Evolutionary conservation across 805 yeast genomes (phyloP), one percentile per base, ranked within the genome.

Genomic region (Peterozyma xylosa): DNA sequence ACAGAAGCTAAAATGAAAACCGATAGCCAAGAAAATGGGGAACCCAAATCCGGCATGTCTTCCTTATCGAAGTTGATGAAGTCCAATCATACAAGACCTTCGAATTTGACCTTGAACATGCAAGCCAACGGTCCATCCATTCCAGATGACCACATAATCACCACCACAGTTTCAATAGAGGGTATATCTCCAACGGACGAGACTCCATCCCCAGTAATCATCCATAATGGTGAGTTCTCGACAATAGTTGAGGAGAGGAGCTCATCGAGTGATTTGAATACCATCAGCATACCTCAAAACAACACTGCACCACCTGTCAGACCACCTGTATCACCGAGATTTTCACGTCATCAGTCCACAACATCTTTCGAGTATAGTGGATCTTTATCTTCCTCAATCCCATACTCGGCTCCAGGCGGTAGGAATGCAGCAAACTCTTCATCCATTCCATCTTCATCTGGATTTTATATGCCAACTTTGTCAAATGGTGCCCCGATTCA

Each of bases 351-450:
- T 33, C 43, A 37, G 15, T 45, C 49, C n/a, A 40, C 47, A 11
- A 41, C 42, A 15, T 47, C 50, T 5, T 54, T 62, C 16, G 55
- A 56, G 34, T 57, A 64, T 17, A 54, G 55, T 14, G 53, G 63
- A 16, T 82, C 67, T 42, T 65, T 82, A 50, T 75, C 85, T 5
- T 67, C 78, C 18, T 70, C 78, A 35, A 82, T 82, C 41, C 89
- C 89, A 1, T 82, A 82, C 58, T 70, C 82, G 7, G 87, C 80
- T 2, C 89, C 89, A 1, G 86, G 86, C 18, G 82, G 85, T 9
- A 71, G 60, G 55, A 54, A 50, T 48, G 41, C 39, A 47, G 45
- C 36, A 13, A 63, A 38, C 33, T 55, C 67, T 0, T 56, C 65
- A 2, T 56, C 59, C 30, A 53, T 48, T n/a, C 64, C 66, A 41